Conservation (phyloP, 345 rosid species). For the Hevea brasiliensis region DNA sequence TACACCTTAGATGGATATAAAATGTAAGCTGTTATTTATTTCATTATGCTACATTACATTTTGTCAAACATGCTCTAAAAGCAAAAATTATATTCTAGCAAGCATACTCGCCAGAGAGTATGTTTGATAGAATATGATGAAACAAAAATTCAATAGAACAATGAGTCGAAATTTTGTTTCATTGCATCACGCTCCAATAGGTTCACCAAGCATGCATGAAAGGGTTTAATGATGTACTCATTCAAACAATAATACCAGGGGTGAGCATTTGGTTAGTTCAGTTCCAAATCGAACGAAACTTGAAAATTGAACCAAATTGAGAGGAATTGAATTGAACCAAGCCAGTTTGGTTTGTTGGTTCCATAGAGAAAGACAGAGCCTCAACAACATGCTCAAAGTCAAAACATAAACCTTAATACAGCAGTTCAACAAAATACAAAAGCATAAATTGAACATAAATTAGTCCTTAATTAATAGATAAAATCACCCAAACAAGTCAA, state of each 20-base stretch:
- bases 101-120: not conserved
- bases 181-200: not conserved
- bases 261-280: no score
- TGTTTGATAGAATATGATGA: not conserved
- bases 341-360: no score
- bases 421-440: no score
- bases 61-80: not conserved
- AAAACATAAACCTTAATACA: no score
- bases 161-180: not conserved
- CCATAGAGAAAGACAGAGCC: no score
- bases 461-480: no score
- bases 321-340: no score
- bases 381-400: no score
- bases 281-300: no score
- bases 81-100: not conserved
- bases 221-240: not conserved
- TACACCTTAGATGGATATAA: slow-evolving; percentile 78
- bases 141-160: not conserved
- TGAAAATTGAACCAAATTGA: no score
- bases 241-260: not conserved
- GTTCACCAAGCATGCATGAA: not conserved
- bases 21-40: slow-evolving; percentile 51
- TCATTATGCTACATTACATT: not conserved
- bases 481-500: no score
- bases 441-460: no score